Evolutionary conservation across 371 early-diverging fungal genomes (phyloP), one percentile per base, ranked within the genome.

Genomic region (Funneliformis caledonium): DNA sequence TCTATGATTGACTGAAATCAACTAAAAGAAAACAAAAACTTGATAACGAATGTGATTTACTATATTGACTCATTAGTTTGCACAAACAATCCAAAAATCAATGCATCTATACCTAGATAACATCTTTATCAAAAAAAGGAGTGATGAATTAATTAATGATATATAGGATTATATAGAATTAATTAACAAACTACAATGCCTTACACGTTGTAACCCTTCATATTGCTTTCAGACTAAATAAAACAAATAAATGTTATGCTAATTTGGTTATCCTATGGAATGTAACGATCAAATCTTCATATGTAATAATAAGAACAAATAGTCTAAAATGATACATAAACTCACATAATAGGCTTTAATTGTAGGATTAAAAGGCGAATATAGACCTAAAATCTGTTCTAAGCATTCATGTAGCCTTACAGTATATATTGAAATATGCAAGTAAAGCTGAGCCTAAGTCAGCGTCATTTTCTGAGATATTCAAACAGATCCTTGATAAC

Each of bases 361-460:
- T n/a, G n/a, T n/a, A n/a, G n/a, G n/a, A n/a, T n/a, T n/a, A n/a
- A n/a, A n/a, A n/a, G n/a, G n/a, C 72, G 47, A 72, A 72, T n/a
- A 16, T 72, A 2, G 11, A 72, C 31, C 14, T 72, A 72, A 72
- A 72, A n/a, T 48, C 47, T 31, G 14, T 72, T 52, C 47, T 72
- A 26, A 72, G 48, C 9, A 70, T 50, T n/a, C 45, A 70, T 14
- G 45, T 16, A 43, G 72, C 72, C n/a, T 16, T 70, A 4, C 72
- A 70, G 16, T 70, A 72, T n/a, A n/a, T n/a, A n/a, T n/a, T n/a
- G n/a, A n/a, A n/a, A n/a, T n/a, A n/a, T n/a, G n/a, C n/a, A n/a
- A 72, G 47, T 37, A 72, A 72, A 72, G 37, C 47, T 9, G 72
- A 72, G 19, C 72, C 72, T 22, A 7, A 10, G 31, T 72, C 72